phyloP scores from a whole-genome alignment of 1,284 basidiomycete genomes.

The Rhodotorula sp. region DNA sequence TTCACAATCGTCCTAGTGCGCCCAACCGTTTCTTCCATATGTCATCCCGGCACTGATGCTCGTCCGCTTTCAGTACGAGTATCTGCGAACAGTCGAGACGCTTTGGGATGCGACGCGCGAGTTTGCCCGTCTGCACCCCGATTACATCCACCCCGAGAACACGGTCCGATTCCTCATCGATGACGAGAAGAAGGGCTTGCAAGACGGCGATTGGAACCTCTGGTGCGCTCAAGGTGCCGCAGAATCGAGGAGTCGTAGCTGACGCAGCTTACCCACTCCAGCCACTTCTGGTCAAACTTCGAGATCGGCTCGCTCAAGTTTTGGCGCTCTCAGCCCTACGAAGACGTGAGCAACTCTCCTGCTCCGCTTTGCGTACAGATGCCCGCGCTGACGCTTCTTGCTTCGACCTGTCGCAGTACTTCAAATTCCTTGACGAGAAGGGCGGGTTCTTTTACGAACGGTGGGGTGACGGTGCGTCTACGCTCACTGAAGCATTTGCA shows the following conservation, averaged over 20 bases:
- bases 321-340: constrained; percentile 74
- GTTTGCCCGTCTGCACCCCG: constrained; percentile 66
- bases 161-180: constrained; percentile 72
- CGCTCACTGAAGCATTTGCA: too few species aligned
- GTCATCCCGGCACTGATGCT: background rate
- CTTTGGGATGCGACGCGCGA: constrained; percentile 61
- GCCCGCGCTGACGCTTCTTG: background rate
- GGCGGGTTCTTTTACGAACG: constrained; percentile 79
- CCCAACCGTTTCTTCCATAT: background rate
- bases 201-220: constrained; percentile 57
- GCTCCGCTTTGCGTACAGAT: background rate
- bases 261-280: background rate
- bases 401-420: constrained; percentile 55
- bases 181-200: constrained; percentile 66
- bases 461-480: constrained; percentile 64
- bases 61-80: constrained; percentile 57
- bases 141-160: constrained; percentile 68
- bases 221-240: constrained; percentile 1
- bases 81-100: constrained; percentile 72
- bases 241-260: background rate
- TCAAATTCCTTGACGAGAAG: constrained; percentile 65
- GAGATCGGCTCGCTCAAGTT: constrained; percentile 72
- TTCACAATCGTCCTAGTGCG: constrained; percentile 57
- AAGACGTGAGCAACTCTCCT: constrained; percentile 48
- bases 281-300: constrained; percentile 60